These are phyloP conservation scores for Lentinula lateritia DNA, from an alignment of 768 basidiomycete species.

Conservation along the genomic window DNA sequence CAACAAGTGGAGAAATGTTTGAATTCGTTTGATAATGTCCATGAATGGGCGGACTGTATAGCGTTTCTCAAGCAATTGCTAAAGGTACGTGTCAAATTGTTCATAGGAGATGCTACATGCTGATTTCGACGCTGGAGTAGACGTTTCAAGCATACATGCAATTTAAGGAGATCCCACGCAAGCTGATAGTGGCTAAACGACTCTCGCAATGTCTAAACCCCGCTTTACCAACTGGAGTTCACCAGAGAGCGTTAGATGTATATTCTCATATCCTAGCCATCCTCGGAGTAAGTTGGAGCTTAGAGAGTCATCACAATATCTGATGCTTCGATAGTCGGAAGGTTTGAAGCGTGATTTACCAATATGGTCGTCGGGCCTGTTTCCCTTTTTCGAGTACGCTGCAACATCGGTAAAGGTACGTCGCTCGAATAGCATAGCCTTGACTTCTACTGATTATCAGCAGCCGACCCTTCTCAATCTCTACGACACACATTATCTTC, in stretches of 20 bases:
- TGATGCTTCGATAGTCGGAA: conserved; percentile 54
- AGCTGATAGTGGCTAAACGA: conserved; percentile 90
- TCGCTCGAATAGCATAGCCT: neutral
- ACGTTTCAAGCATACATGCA: conserved; percentile 91
- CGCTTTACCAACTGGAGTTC: conserved; percentile 94
- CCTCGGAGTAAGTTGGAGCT: conserved; percentile 64
- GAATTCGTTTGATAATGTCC: conserved; percentile 89
- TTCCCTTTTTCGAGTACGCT: conserved; percentile 98
- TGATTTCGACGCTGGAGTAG: conserved; percentile 32
- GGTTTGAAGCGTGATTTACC: conserved; percentile 82
- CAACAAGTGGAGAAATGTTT: conserved; percentile 91
- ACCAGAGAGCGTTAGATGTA: conserved; percentile 93
- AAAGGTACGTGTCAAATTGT: conserved; percentile 50
- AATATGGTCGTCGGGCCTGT: conserved; percentile 92
- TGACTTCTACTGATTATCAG: conserved; percentile 3
- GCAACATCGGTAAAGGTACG: conserved; percentile 95
- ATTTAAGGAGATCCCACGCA: conserved; percentile 94
- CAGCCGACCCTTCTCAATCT: conserved; percentile 85
- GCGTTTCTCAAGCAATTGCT: conserved; percentile 91
- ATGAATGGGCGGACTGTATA: conserved; percentile 99
- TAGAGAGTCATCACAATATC: neutral
- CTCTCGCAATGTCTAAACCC: conserved; percentile 96
- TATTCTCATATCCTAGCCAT: conserved; percentile 87
- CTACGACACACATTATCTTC: conserved; percentile 91
- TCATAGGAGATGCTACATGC: neutral